Evolutionary conservation across 129 eudicot genomes (phyloP), one percentile per base, ranked within the genome.

Genomic region (Rutidosis leptorrhynchoides): DNA sequence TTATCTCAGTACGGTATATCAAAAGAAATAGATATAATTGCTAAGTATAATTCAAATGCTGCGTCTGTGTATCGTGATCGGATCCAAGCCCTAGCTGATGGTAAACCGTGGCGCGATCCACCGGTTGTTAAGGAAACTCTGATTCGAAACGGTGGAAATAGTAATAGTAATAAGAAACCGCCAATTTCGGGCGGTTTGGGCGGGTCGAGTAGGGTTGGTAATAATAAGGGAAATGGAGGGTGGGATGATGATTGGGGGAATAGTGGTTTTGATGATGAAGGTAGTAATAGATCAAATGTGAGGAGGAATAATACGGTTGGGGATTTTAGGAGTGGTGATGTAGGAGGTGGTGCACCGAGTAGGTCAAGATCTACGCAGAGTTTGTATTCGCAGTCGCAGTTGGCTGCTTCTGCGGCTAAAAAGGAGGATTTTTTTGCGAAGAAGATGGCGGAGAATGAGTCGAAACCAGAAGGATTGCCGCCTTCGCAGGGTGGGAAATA

Each of bases 401-500:
- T 70, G 69, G 84, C 77, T 82, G 89, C 83, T 0, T 90, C 97
- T 11, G 92, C 97, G 0, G 87, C 90, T 2, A 80, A 82, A 42
- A 90, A 90, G 58, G 97, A 80, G 69, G 73, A 62, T 6, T 90
- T 82, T 68, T 90, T 90, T 49, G 95, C 92, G 0, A 84, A 82
- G 81, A 90, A 64, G 82, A 75, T 87, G 77, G 81, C 76, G 64
- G 95, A 90, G 80, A 90, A 90, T 49, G 72, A 82, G 60, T 54
- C 85, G 0, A 46, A 78, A 67, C 95, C 95, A 0, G 95, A 87
- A 67, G 95, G 95, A 20, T 46, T 90, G 62, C 97, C 87, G 12
- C 97, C 95, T 1, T 84, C 93, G 0, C 89, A 87, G 29, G 97
- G 97, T 8, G 97, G 97, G 71, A 90, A 90, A 76, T 90, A 87